Percentiles rank a stretch among this genome's conserved stretches.
These are phyloP conservation scores for Gelatoporia subvermispora DNA, from an alignment of 768 basidiomycete species.

Conservation along the genomic window DNA sequence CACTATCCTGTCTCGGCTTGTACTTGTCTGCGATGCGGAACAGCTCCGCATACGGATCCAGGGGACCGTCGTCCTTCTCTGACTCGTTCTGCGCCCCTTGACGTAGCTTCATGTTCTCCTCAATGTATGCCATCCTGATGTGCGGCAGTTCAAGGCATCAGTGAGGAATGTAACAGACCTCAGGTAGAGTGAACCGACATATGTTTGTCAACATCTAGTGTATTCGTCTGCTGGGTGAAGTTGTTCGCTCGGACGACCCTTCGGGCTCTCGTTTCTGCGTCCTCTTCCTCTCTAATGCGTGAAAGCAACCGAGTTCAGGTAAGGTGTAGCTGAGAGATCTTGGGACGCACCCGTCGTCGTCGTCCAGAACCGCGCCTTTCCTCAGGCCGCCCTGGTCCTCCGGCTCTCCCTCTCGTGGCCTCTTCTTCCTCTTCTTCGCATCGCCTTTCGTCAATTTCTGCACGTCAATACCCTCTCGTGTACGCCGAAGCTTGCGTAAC, in stretches of 20 bases:
- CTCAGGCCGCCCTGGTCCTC: conserved; percentile 51
- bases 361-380: conserved; percentile 40
- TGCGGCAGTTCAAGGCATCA: neutral
- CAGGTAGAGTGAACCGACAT: conserved; percentile 54
- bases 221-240: conserved; percentile 96
- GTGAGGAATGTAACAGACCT: neutral
- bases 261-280: conserved; percentile 66
- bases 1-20: conserved; percentile 45
- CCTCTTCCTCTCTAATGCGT: conserved; percentile 49
- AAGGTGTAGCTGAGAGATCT: neutral
- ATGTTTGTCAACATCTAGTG: conserved; percentile 95
- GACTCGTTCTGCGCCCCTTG: conserved; percentile 49
- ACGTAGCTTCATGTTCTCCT: conserved; percentile 81
- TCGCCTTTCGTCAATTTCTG: conserved; percentile 84
- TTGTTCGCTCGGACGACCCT: conserved; percentile 80
- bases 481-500: conserved; percentile 67
- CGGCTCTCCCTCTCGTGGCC: conserved; percentile 32
- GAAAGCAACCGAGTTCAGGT: neutral
- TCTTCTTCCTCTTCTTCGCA: conserved; percentile 63
- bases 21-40: conserved; percentile 67
- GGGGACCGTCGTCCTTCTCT: conserved; percentile 37
- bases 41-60: conserved; percentile 76
- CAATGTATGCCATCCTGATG: conserved; percentile 94
- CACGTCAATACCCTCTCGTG: conserved; percentile 80
- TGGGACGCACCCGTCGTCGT: conserved; percentile 58